Base-by-base conservation (phyloP, 352 stramenopile genomes). In the Globisporangium sylvaticum region DNA sequence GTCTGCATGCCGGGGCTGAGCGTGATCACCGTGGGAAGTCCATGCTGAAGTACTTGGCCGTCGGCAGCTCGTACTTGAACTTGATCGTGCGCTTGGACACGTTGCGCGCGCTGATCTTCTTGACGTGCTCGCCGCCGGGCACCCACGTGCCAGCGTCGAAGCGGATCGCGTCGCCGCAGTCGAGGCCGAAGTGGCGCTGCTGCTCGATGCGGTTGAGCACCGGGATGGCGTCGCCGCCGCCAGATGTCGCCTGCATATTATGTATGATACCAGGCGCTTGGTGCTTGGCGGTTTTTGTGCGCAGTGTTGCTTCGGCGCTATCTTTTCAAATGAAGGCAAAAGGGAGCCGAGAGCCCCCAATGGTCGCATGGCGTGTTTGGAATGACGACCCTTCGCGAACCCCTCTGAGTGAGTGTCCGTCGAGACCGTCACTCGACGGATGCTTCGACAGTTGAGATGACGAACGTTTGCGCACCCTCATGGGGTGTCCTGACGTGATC, bases 21-120 rank as follows among this genome's bases (percentile, higher is more conserved):
- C 24, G 81, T 94, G 34, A 94, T 90, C 22, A 94, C 68, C 25
- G 91, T 88, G 22, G 95, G 74, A 97, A 98, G 58, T 93, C 86
- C 87, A 98, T 95, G 61, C 87, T 97, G 62, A 98, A 98, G 73
- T 96, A 97, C 69, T 96, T 95, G 62, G 92, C 97, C 59, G 74
- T 85, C 22, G 92, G 94, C 25, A 98, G 80, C 66, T 94, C 84
- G 74, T 97, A 98, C 73, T 97, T 97, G 72, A 98, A 96, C 73
- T 96, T 95, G 67, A 94, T 85, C 12, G 78, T 96, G 69, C 82
- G 80, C 24, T 78, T 72, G 4, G 84, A 91, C 37, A 98, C 85
- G 68, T 98, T 98, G 74, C 96, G 95, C 59, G 98, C 89, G 14
- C 70, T 78, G 65, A 98, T 88, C 37, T 91, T 89, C 70, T 93